phyloP scores from a whole-genome alignment of 768 basidiomycete genomes.

The Suillus cothurnatus region DNA sequence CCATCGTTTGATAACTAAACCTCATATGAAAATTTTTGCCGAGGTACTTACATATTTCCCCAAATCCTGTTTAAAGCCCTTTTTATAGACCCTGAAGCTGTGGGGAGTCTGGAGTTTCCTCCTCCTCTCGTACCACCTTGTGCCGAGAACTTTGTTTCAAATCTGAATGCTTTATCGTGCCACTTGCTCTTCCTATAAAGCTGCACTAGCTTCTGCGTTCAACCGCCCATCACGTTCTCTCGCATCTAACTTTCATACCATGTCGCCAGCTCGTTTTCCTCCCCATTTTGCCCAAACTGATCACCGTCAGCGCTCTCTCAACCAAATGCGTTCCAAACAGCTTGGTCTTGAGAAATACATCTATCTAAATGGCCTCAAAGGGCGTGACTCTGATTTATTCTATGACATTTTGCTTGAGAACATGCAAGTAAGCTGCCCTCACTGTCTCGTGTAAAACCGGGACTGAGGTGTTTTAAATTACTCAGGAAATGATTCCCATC shows the following conservation, averaged over 20 bases:
- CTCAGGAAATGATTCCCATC: constrained; percentile 61
- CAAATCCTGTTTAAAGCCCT: neutral
- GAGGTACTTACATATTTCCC: neutral
- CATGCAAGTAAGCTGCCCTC: constrained; percentile 48
- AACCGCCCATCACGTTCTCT: constrained; percentile 16
- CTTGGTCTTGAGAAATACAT: constrained; percentile 69
- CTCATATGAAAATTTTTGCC: constrained; percentile 1
- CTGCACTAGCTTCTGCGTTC: constrained; percentile 9
- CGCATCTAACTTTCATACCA: constrained; percentile 23
- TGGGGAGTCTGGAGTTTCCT: neutral
- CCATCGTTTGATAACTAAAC: neutral
- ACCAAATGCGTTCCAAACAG: constrained; percentile 58
- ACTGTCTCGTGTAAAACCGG: neutral
- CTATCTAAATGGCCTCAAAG: constrained; percentile 65
- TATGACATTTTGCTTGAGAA: constrained; percentile 64
- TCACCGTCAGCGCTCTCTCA: constrained; percentile 57
- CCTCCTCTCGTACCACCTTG: constrained; percentile 7
- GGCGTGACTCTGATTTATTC: constrained; percentile 64
- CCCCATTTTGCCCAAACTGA: constrained; percentile 51
- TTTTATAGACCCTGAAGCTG: neutral
- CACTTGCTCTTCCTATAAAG: constrained; percentile 14
- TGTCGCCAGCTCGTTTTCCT: constrained; percentile 40
- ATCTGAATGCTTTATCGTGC: constrained; percentile 7
- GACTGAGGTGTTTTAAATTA: constrained; percentile 10
- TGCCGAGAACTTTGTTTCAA: constrained; percentile 1